Evolutionary conservation across 768 basidiomycete genomes (phyloP).

Genomic region (Xerocomus brunneocitrinus): DNA sequence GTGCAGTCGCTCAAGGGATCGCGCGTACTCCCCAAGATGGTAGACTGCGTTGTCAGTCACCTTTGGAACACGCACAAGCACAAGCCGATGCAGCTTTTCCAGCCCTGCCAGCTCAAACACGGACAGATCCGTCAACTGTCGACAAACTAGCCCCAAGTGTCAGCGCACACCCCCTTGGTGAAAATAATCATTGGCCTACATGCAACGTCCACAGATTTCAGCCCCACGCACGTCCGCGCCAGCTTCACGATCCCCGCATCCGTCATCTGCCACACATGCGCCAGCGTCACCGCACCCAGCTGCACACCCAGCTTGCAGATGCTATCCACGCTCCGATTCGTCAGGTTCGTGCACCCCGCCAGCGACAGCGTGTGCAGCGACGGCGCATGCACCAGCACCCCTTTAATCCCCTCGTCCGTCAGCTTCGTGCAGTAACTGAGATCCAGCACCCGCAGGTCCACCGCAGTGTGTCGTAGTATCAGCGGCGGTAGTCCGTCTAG

Average conservation of each 20-base stretch:
- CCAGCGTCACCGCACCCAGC: conserved; percentile 75
- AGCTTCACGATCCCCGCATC: conserved; percentile 68
- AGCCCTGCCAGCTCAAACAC: conserved; percentile 76
- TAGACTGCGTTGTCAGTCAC: conserved; percentile 82
- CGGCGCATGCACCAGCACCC: conserved; percentile 71
- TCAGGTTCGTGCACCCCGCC: conserved; percentile 72
- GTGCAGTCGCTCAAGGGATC: conserved; percentile 72
- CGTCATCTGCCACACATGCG: conserved; percentile 76
- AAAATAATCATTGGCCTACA: conserved; percentile 66
- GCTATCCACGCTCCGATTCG: conserved; percentile 63
- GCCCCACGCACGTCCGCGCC: conserved; percentile 62
- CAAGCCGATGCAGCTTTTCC: conserved; percentile 66
- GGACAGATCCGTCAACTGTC: conserved; percentile 77
- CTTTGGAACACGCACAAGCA: conserved; percentile 74
- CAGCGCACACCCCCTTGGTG: conserved; percentile 8
- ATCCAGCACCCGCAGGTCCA: conserved; percentile 76
- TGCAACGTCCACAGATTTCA: conserved; percentile 82
- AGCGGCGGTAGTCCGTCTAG: conserved; percentile 60
- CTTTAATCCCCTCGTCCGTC: conserved; percentile 72
- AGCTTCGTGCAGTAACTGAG: conserved; percentile 64
- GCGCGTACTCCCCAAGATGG: conserved; percentile 69
- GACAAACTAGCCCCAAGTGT: conserved; percentile 55
- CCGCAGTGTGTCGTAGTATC: conserved; percentile 58
- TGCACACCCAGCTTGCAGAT: conserved; percentile 70
- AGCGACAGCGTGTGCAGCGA: conserved; percentile 72